Percentiles rank a stretch among this genome's conserved stretches.
These are phyloP conservation scores for Kurtzmaniella fragi DNA, from an alignment of 805 yeast species.

Conservation along the genomic window DNA sequence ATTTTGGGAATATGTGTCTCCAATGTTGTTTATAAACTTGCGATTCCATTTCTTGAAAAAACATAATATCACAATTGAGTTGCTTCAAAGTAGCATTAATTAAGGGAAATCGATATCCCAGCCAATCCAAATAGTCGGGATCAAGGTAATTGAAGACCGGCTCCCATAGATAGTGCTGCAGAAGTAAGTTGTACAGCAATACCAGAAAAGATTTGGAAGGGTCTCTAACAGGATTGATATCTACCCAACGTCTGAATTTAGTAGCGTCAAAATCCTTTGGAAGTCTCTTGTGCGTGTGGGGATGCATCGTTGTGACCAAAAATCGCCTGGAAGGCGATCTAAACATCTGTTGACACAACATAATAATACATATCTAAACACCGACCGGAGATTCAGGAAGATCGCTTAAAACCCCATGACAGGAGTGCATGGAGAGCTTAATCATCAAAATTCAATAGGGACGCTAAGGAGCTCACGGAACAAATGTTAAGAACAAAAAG, in stretches of 20 bases:
- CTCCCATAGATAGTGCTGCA: conserved; percentile 57
- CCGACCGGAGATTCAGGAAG: no score
- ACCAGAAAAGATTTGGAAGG: conserved; percentile 15
- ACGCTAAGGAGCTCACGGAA: no score
- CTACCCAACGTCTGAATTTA: conserved; percentile 16
- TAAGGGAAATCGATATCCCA: conserved; percentile 37
- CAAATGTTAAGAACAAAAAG: no score
- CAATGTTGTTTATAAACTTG: conserved; percentile 36
- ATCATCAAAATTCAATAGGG: no score
- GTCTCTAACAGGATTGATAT: conserved; percentile 5
- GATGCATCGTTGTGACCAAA: background rate
- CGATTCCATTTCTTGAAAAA: conserved; percentile 50
- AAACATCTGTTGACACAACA: no score
- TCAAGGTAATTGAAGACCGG: conserved; percentile 50
- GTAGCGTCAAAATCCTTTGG: conserved; percentile 17
- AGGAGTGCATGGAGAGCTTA: no score
- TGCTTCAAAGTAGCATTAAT: conserved; percentile 23
- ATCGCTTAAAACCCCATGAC: no score
- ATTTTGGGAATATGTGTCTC: conserved; percentile 34
- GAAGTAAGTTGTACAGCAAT: conserved; percentile 43
- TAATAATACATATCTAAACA: no score
- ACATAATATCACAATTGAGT: conserved; percentile 53
- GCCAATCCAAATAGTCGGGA: conserved; percentile 43
- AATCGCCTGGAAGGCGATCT: no score
- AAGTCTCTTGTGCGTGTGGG: conserved; percentile 1